Evolutionary conservation across 2,329 filamentous ascomycete genomes (phyloP).

Genomic region (Curvularia eragrostidis): DNA sequence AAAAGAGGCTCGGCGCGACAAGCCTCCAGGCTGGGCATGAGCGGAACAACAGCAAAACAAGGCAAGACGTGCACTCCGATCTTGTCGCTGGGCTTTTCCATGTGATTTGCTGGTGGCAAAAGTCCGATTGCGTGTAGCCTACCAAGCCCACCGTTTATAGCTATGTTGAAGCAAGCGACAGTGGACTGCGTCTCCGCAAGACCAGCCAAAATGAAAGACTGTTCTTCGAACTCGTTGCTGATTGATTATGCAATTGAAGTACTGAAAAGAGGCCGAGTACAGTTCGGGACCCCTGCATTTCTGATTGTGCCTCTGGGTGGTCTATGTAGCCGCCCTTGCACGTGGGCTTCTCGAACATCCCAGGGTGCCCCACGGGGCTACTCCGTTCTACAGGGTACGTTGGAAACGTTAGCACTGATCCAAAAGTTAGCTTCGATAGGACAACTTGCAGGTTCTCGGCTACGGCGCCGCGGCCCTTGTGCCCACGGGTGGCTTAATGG

Average conservation of each 20-base stretch:
- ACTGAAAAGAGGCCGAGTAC: slow-evolving; percentile 8
- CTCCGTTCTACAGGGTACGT: slow-evolving; percentile 23
- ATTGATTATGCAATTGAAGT: not conserved
- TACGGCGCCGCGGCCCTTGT: slow-evolving; percentile 33
- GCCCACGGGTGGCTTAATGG: slow-evolving; percentile 30
- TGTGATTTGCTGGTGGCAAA: not conserved
- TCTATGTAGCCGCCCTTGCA: slow-evolving; percentile 15
- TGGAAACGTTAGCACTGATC: slow-evolving; percentile 5
- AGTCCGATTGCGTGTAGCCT: not conserved
- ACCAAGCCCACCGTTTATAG: not conserved
- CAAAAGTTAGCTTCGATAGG: not conserved
- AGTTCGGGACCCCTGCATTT: not conserved
- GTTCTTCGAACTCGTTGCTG: not conserved
- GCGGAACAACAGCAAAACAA: not conserved
- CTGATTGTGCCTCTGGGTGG: slow-evolving; percentile 15
- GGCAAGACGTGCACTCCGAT: not conserved
- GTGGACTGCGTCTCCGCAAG: not conserved
- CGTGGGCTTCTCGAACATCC: slow-evolving; percentile 21
- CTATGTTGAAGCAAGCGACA: not conserved
- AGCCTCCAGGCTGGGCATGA: slow-evolving; percentile 5
- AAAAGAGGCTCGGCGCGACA: slow-evolving; percentile 1
- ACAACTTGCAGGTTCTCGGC: slow-evolving; percentile 18
- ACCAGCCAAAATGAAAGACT: not conserved
- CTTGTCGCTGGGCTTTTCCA: not conserved
- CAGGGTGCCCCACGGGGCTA: slow-evolving; percentile 22